phyloP scores from a whole-genome alignment of 1,284 basidiomycete species.

The Schizophyllum amplum region DNA sequence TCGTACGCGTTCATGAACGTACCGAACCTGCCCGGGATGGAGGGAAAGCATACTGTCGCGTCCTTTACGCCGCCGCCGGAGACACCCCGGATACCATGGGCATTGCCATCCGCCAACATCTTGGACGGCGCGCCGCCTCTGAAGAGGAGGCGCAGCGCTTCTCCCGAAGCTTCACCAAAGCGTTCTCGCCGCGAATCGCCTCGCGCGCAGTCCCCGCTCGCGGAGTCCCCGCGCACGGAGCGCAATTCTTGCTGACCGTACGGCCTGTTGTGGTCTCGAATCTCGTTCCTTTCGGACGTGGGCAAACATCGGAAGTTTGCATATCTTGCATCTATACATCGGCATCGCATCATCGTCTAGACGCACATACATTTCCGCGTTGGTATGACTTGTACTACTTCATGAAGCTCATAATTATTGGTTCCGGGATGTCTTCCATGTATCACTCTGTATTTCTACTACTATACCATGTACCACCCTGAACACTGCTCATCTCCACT shows the following conservation, averaged over 20 bases:
- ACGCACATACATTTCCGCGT: background rate
- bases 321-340: background rate
- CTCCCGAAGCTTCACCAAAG: background rate
- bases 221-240: background rate
- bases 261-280: background rate
- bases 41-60: background rate
- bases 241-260: background rate
- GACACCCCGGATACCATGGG: background rate
- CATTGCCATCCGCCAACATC: background rate
- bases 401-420: background rate
- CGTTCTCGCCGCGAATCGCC: background rate
- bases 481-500: background rate
- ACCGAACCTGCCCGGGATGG: background rate
- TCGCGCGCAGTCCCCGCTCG: background rate
- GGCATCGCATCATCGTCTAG: background rate
- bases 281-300: background rate
- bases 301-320: background rate
- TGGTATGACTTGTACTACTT: background rate
- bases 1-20: background rate
- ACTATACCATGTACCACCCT: background rate
- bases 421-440: background rate
- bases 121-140: background rate
- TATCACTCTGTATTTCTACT: background rate
- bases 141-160: background rate
- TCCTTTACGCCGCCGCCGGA: background rate